phyloP scores from a whole-genome alignment of 495 filamentous ascomycete species.

The Aspergillus wentii region DNA sequence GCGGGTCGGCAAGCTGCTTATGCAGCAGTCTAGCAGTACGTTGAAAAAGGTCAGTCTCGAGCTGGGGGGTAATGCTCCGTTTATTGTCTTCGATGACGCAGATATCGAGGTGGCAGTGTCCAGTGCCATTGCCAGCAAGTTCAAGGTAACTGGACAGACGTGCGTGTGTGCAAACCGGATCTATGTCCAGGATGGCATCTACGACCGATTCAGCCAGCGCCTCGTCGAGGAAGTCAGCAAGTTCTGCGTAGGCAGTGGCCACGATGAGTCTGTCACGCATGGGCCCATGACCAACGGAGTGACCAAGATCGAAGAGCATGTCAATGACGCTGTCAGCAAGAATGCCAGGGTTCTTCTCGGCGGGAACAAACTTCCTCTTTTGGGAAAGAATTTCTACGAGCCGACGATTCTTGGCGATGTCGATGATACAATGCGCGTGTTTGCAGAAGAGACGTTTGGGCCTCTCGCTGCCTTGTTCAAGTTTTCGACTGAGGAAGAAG shows the following conservation, averaged over 20 bases:
- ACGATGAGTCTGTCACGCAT: conserved; percentile 58
- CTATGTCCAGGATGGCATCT: conserved; percentile 50
- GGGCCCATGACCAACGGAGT: conserved; percentile 75
- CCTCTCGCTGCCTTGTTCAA: conserved; percentile 69
- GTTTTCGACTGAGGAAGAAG: conserved; percentile 74
- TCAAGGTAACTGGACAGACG: conserved; percentile 54
- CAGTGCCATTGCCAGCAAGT: conserved; percentile 41
- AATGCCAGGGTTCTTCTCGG: conserved; percentile 12
- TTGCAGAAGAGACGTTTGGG: conserved; percentile 74
- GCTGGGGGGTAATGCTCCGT: conserved; percentile 50
- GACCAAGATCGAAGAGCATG: conserved; percentile 64
- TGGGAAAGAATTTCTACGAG: conserved; percentile 60
- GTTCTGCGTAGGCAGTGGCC: conserved; percentile 68
- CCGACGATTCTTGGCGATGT: conserved; percentile 70
- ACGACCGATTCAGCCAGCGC: conserved; percentile 30
- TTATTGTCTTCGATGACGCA: conserved; percentile 50
- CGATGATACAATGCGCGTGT: conserved; percentile 63
- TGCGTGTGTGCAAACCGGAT: conserved; percentile 61
- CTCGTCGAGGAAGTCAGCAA: conserved; percentile 60
- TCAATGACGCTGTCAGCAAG: conserved; percentile 62
- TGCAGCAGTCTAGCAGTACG: conserved; percentile 41
- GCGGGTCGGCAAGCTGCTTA: conserved; percentile 44
- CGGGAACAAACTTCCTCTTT: conserved; percentile 33
- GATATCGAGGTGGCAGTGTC: conserved; percentile 43
- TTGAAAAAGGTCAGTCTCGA: conserved; percentile 51